Evolutionary conservation across 106 monocot species (phyloP).

Genomic region (Dendrobium officinale): DNA sequence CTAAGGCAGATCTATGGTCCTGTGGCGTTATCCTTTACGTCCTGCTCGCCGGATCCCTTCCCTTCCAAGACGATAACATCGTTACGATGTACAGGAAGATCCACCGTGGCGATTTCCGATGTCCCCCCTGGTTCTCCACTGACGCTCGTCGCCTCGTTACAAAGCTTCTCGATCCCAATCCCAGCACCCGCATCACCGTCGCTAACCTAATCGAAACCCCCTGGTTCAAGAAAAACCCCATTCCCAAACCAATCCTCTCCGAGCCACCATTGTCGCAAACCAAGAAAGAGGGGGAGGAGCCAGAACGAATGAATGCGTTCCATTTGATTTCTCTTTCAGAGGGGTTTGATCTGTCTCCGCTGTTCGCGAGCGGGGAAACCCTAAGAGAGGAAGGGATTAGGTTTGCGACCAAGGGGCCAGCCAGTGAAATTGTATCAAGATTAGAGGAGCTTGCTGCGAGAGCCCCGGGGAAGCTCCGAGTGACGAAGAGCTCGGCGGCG

Average conservation of each 20-base stretch:
- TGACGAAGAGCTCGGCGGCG: constrained; percentile 38
- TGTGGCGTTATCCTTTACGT: constrained; percentile 74
- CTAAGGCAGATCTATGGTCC: constrained; percentile 66
- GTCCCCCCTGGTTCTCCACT: constrained; percentile 68
- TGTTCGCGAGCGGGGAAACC: constrained; percentile 29
- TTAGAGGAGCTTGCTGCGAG: constrained; percentile 41
- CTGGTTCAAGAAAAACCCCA: constrained; percentile 42
- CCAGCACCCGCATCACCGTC: constrained; percentile 47
- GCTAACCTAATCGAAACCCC: constrained; percentile 38
- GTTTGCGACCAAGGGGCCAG: constrained; percentile 51
- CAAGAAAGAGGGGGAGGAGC: constrained; percentile 23
- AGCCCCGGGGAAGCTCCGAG: constrained; percentile 33
- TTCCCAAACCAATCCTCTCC: neutral
- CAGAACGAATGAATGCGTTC: constrained; percentile 60
- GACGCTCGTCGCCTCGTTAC: constrained; percentile 54
- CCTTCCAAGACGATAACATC: constrained; percentile 54
- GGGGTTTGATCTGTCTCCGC: constrained; percentile 58
- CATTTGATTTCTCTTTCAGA: constrained; percentile 71
- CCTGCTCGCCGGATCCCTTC: constrained; percentile 59
- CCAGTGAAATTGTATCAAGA: constrained; percentile 41
- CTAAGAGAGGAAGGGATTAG: constrained; percentile 36
- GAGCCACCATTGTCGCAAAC: neutral
- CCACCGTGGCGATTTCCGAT: constrained; percentile 52
- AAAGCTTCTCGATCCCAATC: constrained; percentile 61
- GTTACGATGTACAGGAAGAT: constrained; percentile 69